Evolutionary conservation across 2,329 filamentous ascomycete genomes (phyloP).

Genomic region (Sclerotiophoma versabilis): DNA sequence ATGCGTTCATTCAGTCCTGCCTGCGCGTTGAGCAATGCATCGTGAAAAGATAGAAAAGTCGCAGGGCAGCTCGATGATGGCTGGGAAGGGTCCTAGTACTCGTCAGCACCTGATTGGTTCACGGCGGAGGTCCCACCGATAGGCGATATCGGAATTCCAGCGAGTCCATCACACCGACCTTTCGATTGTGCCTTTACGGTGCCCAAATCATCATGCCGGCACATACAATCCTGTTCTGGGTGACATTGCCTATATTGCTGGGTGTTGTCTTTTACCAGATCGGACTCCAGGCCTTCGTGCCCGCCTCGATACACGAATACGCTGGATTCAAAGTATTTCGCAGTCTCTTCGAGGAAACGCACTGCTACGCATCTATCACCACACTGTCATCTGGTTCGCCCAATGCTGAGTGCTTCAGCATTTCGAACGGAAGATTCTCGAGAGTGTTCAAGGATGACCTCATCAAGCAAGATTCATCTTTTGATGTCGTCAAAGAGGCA

Average conservation of each 20-base stretch:
- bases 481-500: conserved; percentile 41
- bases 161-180: neutral
- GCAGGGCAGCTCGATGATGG: neutral
- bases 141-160: conserved; percentile 12
- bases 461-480: conserved; percentile 29
- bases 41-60: neutral
- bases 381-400: conserved; percentile 52
- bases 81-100: neutral
- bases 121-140: conserved; percentile 10
- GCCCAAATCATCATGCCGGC: conserved; percentile 27
- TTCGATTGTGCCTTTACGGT: conserved; percentile 3
- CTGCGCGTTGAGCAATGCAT: neutral
- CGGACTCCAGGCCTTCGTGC: conserved; percentile 26
- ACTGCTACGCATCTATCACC: conserved; percentile 57
- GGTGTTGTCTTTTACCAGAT: conserved; percentile 40
- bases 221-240: conserved; percentile 29
- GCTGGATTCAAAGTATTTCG: conserved; percentile 30
- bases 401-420: conserved; percentile 62
- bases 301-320: conserved; percentile 24
- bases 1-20: neutral
- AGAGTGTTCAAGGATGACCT: conserved; percentile 52
- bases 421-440: conserved; percentile 60
- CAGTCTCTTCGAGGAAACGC: conserved; percentile 36
- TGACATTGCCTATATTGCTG: conserved; percentile 35
- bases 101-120: conserved; percentile 11